Percentiles rank a stretch among this genome's conserved stretches.
Conservation (phyloP, 371 early-diverging fungal species). For the Mycotypha africana region DNA sequence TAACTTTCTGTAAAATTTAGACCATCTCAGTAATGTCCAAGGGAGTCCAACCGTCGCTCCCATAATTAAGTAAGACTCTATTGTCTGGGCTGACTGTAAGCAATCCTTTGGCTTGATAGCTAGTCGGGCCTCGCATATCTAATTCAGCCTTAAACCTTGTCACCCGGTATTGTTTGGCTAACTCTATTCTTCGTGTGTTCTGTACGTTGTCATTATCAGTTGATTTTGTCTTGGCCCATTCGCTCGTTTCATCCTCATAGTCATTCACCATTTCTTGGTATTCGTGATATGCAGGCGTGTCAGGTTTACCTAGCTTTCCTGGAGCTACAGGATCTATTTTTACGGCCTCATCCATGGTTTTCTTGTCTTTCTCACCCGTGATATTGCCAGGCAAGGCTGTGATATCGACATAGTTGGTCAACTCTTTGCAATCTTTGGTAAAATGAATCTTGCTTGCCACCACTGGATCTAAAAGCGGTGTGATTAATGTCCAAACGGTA, state of each 20-base stretch:
- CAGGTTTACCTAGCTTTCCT: constrained; percentile 16
- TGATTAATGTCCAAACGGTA: constrained; percentile 70
- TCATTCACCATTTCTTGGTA: constrained; percentile 14
- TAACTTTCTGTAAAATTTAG: too few relatives aligned
- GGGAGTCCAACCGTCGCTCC: constrained; percentile 16
- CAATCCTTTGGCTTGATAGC: constrained; percentile 21
- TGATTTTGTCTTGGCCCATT: constrained; percentile 19
- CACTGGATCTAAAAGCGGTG: constrained; percentile 86
- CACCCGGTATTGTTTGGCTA: constrained; percentile 20
- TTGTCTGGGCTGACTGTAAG: constrained; percentile 7
- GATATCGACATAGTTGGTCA: constrained; percentile 57
- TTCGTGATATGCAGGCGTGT: constrained; percentile 13
- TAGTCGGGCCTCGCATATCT: constrained; percentile 19
- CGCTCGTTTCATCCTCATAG: constrained; percentile 17
- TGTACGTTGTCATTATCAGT: constrained; percentile 8
- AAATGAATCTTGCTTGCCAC: constrained; percentile 86
- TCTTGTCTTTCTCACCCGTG: constrained; percentile 20
- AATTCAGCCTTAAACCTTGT: constrained; percentile 18
- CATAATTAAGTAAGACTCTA: constrained; percentile 19
- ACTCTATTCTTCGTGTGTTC: too few relatives aligned
- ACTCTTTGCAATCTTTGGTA: constrained; percentile 55
- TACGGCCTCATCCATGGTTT: constrained; percentile 23
- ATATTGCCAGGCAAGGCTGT: constrained; percentile 26
- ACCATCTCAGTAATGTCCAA: constrained; percentile 24
- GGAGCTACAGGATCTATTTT: constrained; percentile 19